phyloP scores from a whole-genome alignment of 139 green algal species.

The Edaphochlamys debaryana region DNA sequence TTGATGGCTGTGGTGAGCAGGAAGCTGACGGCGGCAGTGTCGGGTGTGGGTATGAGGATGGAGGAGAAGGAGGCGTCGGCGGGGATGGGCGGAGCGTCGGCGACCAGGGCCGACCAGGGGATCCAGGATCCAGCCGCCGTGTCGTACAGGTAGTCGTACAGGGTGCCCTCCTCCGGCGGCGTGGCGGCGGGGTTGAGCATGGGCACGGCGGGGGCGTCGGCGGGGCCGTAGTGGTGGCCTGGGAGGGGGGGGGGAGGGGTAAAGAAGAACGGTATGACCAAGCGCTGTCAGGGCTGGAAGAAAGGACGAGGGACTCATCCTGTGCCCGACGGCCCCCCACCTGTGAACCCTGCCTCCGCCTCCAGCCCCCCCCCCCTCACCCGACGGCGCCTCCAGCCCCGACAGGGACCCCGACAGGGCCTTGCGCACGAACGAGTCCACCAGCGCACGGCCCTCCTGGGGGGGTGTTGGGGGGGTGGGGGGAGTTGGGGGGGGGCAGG shows the following conservation, averaged over 20 bases:
- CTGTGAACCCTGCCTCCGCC: too few species aligned
- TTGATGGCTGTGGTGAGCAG: slow-evolving; percentile 41
- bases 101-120: slow-evolving; percentile 37
- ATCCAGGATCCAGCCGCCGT: slow-evolving; percentile 31
- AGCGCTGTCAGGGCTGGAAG: too few species aligned
- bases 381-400: slow-evolving; percentile 48
- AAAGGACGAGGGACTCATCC: too few species aligned
- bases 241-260: background rate
- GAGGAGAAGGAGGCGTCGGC: slow-evolving; percentile 50
- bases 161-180: slow-evolving; percentile 25
- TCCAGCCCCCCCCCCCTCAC: background rate
- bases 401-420: slow-evolving; percentile 34
- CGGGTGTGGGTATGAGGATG: slow-evolving; percentile 83
- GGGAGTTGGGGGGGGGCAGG: too few species aligned
- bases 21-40: slow-evolving; percentile 61
- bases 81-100: slow-evolving; percentile 24
- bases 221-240: slow-evolving; percentile 36
- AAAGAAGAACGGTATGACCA: too few species aligned
- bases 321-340: too few species aligned
- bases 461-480: too few species aligned
- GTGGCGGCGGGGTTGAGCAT: slow-evolving; percentile 9
- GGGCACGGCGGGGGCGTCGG: slow-evolving; percentile 27
- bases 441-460: slow-evolving; percentile 42
- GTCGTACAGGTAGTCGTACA: slow-evolving; percentile 76
- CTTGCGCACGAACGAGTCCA: slow-evolving; percentile 59